Conservation (phyloP, 2,329 filamentous ascomycete genomes). For the Phyllosticta capitalensis region DNA sequence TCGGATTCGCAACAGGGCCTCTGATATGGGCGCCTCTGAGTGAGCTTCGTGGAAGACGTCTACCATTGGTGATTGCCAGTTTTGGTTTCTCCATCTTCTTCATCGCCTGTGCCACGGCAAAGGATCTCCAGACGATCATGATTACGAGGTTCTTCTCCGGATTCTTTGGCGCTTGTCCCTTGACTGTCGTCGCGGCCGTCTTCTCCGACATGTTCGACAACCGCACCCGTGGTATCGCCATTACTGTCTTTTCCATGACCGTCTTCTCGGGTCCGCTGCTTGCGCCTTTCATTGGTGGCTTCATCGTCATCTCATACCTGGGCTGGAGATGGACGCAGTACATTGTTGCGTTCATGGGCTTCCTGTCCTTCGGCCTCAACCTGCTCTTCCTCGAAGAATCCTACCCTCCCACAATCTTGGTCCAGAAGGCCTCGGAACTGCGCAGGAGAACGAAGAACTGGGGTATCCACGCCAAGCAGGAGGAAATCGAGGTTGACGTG, state of each 20-base stretch:
- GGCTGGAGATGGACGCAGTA: slow-evolving; percentile 46
- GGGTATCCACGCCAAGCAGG: slow-evolving; percentile 51
- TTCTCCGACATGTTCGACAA: slow-evolving; percentile 50
- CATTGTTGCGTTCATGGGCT: slow-evolving; percentile 44
- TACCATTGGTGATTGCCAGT: slow-evolving; percentile 40
- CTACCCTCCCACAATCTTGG: slow-evolving; percentile 49
- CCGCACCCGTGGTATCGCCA: slow-evolving; percentile 29
- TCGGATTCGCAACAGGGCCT: slow-evolving; percentile 40
- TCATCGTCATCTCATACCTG: slow-evolving; percentile 41
- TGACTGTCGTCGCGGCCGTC: slow-evolving; percentile 45
- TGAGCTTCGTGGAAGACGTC: slow-evolving; percentile 40
- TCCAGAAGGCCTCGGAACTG: slow-evolving; percentile 46
- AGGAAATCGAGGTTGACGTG: slow-evolving; percentile 45
- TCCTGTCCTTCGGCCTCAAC: slow-evolving; percentile 37
- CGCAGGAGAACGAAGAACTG: slow-evolving; percentile 48
- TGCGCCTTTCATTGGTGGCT: slow-evolving; percentile 47
- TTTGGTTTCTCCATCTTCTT: slow-evolving; percentile 45
- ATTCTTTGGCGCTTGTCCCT: slow-evolving; percentile 45
- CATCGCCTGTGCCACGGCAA: slow-evolving; percentile 39
- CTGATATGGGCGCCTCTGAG: slow-evolving; percentile 41
- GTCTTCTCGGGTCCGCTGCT: slow-evolving; percentile 45
- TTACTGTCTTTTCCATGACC: slow-evolving; percentile 43
- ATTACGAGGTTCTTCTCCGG: slow-evolving; percentile 45
- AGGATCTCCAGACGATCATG: slow-evolving; percentile 45
- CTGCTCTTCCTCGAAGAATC: slow-evolving; percentile 48